phyloP scores from a whole-genome alignment of 192 early-diverging fungal species.

The Coemansia sp. region DNA sequence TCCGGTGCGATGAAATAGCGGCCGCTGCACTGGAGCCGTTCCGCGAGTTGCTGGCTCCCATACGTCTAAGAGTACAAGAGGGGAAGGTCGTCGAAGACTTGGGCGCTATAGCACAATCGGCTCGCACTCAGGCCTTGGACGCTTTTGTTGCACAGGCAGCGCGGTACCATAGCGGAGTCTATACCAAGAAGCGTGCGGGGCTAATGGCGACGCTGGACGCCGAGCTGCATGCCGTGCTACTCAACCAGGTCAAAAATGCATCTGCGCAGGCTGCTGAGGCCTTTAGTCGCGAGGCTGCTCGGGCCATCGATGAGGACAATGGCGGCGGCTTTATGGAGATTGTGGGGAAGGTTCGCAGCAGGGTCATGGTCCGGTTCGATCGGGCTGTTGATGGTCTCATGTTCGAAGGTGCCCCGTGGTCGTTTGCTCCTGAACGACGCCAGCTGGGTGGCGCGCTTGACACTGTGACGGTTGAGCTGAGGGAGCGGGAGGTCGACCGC shows the following conservation, averaged over 20 bases:
- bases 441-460: constrained; percentile 29
- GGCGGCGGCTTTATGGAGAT: constrained; percentile 58
- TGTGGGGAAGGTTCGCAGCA: constrained; percentile 23
- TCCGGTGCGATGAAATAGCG: constrained; percentile 97
- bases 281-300: constrained; percentile 57
- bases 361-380: constrained; percentile 20
- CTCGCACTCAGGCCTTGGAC: constrained; percentile 60
- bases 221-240: constrained; percentile 72
- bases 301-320: constrained; percentile 51
- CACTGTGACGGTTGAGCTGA: constrained; percentile 32
- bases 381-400: constrained; percentile 16
- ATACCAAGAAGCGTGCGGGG: constrained; percentile 80
- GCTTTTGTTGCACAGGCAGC: constrained; percentile 88
- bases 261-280: constrained; percentile 66
- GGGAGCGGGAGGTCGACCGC: constrained; percentile 40
- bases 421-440: constrained; percentile 30
- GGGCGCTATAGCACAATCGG: constrained; percentile 62
- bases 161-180: constrained; percentile 86
- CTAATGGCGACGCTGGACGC: constrained; percentile 75
- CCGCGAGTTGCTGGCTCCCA: constrained; percentile 57
- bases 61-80: constrained; percentile 69
- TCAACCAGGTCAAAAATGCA: constrained; percentile 87
- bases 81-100: constrained; percentile 78
- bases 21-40: constrained; percentile 70
- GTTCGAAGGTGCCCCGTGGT: constrained; percentile 23